Evolutionary conservation across 768 basidiomycete species (phyloP).

Genomic region (Leccinellum albellum): DNA sequence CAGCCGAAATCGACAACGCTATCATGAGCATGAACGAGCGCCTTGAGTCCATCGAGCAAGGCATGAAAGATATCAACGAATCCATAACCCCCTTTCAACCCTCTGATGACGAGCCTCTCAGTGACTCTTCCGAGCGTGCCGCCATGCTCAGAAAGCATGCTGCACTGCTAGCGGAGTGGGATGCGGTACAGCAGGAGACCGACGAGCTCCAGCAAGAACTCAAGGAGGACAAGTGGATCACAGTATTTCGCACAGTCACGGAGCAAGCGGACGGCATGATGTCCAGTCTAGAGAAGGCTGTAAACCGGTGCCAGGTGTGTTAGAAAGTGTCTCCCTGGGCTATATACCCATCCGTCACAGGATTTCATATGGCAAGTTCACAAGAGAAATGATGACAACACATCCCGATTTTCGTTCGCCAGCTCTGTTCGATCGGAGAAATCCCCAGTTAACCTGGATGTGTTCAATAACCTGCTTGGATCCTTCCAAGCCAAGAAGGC

Average conservation of each 20-base stretch:
- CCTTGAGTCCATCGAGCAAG: constrained; percentile 66
- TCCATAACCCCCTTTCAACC: constrained; percentile 58
- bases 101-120: constrained; percentile 43
- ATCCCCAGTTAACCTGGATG: constrained; percentile 52
- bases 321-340: not conserved
- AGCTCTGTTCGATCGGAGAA: constrained; percentile 49
- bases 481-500: constrained; percentile 88
- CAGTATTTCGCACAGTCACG: constrained; percentile 88
- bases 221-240: constrained; percentile 96
- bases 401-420: constrained; percentile 39
- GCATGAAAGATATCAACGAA: constrained; percentile 66
- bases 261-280: constrained; percentile 98
- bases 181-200: constrained; percentile 72
- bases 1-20: constrained; percentile 74
- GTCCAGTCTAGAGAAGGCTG: constrained; percentile 90
- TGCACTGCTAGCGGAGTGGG: constrained; percentile 74
- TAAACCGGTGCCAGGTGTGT: constrained; percentile 82
- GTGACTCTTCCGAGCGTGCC: constrained; percentile 36
- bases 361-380: constrained; percentile 87
- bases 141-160: constrained; percentile 71
- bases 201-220: constrained; percentile 85
- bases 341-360: constrained; percentile 34
- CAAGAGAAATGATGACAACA: constrained; percentile 48
- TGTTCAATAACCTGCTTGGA: constrained; percentile 62
- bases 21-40: constrained; percentile 77